Base-by-base conservation (phyloP, 805 yeast species). In the Candida sonorensis region DNA sequence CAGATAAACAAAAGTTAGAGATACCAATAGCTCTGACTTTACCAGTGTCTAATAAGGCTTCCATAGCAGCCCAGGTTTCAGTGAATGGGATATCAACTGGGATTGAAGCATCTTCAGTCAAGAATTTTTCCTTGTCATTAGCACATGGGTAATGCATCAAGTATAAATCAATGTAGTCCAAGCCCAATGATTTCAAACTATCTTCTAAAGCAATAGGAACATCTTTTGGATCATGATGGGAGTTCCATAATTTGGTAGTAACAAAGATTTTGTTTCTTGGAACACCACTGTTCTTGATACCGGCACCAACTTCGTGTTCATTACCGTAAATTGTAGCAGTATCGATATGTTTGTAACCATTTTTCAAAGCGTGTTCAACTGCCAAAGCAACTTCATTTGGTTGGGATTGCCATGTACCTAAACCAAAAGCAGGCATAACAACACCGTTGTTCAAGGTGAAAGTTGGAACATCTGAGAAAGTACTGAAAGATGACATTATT, bases 291-390 rank as follows among this genome's bases (percentile, higher is more conserved):
- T 31, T 22, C 17, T 27, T 42, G 35, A 79, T 68, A 4, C 78
- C 90, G 34, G 64, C 62, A 21, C 92, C 87, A 10, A 80, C 79
- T 41, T 70, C 76, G 12, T 55, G 63, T 54, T 84, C 94, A 50
- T 78, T 79, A 2, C 71, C 71, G 53, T 83, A 83, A 38, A 67
- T 65, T 51, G 73, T 72, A 3, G 92, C 92, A 8, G 87, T 75
- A 53, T 82, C 94, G 44, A 82, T 77, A 51, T 77, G 85, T 40
- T 78, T 67, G 54, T 78, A 77, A 9, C 88, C 88, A 7, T 65
- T 61, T 52, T 73, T 65, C 37, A 80, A 61, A 10, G 88, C 90
- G 26, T 69, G 64, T 42, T 64, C 64, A 10, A 79, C 79, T 17
- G 79, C 75, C 15, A 58, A 57, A 32, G 66, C 64, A 15, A 69